Base-by-base conservation (phyloP, 441 rosid genomes). In the Breynia disticha region DNA sequence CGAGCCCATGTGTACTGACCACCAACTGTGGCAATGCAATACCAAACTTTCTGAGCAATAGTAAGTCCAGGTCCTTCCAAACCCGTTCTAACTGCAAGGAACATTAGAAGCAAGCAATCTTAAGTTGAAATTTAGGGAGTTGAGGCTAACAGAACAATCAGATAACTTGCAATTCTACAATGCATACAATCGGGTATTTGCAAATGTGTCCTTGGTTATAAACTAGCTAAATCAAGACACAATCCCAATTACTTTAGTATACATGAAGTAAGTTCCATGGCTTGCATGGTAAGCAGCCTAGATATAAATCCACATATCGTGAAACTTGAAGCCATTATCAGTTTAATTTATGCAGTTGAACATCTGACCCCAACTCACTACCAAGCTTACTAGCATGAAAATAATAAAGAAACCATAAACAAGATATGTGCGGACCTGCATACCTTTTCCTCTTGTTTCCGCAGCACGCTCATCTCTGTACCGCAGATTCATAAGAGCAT, bases 31-130 rank as follows among this genome's bases (percentile, higher is more conserved):
- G 97, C 87, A 71, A 82, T 65, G 62, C 98, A 91, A 72, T 86
- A 91, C 87, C 85, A 88, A 54, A 88, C 48, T 79, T 91, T 91
- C 61, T 88, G 98, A 51, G 81, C 80, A 55, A 69, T 57, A 24
- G 98, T 79, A 52, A 88, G 85, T 32, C 95, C 95, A 44, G 97
- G 91, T 59, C 95, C 97, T 76, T 91, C 97, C 54, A 88, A 73
- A 65, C 97, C 98, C 32, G 95, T 86, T 77, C 95, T 79, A 54
- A 79, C 95, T 91, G 74, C 20, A 71, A 21, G 59, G 50, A 61
- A 66, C 43, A 70, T 13, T 54, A 48, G 11, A 20, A 59, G 16
- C 48, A 47, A 19, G 62, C 18, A 46, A 28, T 28, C 35, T 28
- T 12, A 54, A 45, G 22, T 57, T 54, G 50, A 28, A 28, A 48